A percentile compares a stretch with the other conserved stretches of the same genome.
phyloP scores from a whole-genome alignment of 108 stramenopile species.

The Cylindrotheca fusiformis region DNA sequence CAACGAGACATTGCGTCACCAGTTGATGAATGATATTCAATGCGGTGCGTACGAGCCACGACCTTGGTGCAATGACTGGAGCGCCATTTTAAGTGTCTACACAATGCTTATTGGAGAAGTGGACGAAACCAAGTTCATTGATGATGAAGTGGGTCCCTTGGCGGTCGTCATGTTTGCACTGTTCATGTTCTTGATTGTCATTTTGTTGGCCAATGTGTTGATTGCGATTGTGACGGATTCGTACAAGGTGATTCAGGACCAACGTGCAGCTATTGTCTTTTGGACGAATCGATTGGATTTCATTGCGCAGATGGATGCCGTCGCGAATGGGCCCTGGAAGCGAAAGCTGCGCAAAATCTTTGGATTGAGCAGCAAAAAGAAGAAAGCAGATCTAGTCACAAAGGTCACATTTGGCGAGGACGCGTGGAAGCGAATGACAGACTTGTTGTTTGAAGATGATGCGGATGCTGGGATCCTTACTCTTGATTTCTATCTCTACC shows the following conservation, averaged over 20 bases:
- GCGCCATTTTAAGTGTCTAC: slow-evolving; percentile 57
- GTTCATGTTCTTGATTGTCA: slow-evolving; percentile 73
- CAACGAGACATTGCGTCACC: background rate
- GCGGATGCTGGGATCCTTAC: slow-evolving; percentile 37
- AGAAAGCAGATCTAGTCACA: background rate
- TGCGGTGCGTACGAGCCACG: slow-evolving; percentile 11
- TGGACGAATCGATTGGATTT: slow-evolving; percentile 80
- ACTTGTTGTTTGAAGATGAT: slow-evolving; percentile 54
- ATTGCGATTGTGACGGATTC: slow-evolving; percentile 62
- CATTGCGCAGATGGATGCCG: slow-evolving; percentile 74
- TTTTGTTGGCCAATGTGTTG: slow-evolving; percentile 63
- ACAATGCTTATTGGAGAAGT: slow-evolving; percentile 73
- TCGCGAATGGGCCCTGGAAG: slow-evolving; percentile 52
- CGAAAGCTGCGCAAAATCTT: slow-evolving; percentile 8
- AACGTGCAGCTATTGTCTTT: slow-evolving; percentile 79
- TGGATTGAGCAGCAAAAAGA: slow-evolving; percentile 8
- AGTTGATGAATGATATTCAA: slow-evolving; percentile 5
- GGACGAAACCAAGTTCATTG: slow-evolving; percentile 39
- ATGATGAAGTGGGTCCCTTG: slow-evolving; percentile 14
- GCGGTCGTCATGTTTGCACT: slow-evolving; percentile 42
- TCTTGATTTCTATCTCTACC: slow-evolving; percentile 36
- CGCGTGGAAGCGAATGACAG: slow-evolving; percentile 41
- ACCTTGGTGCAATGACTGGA: slow-evolving; percentile 52
- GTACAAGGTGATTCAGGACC: slow-evolving; percentile 75
- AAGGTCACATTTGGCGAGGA: slow-evolving; percentile 41